These are phyloP conservation scores for Yamadazyma triangularis DNA, from an alignment of 1,139 yeast genomes.

Conservation along the genomic window DNA sequence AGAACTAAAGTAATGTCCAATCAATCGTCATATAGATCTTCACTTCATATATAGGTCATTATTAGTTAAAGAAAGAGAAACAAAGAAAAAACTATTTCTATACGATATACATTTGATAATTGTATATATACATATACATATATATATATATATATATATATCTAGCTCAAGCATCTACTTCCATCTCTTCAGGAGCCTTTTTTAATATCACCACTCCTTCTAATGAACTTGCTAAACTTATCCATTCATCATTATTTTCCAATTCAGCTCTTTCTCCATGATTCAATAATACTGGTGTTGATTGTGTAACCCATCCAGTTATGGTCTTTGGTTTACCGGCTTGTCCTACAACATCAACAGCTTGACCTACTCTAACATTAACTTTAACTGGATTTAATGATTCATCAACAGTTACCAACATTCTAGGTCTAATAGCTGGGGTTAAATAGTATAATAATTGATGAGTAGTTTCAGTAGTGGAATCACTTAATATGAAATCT, in stretches of 20 bases:
- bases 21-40: too few relatives aligned
- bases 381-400: constrained; percentile 84
- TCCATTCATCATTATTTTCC: constrained; percentile 85
- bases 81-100: too few relatives aligned
- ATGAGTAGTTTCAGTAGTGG: constrained; percentile 60
- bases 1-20: too few relatives aligned
- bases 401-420: constrained; percentile 90
- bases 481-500: constrained; percentile 51
- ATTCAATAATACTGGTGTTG: constrained; percentile 90
- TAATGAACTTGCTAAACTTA: constrained; percentile 72
- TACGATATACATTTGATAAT: too few relatives aligned
- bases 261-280: constrained; percentile 96
- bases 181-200: constrained; percentile 87
- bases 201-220: constrained; percentile 92
- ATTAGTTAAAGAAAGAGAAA: too few relatives aligned
- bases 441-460: constrained; percentile 78
- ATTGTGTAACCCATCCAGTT: constrained; percentile 99
- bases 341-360: constrained; percentile 97
- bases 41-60: too few relatives aligned
- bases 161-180: constrained; percentile 54
- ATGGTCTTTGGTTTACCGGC: constrained; percentile 99
- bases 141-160: too few relatives aligned
- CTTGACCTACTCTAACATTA: constrained; percentile 96
- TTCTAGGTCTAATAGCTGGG: constrained; percentile 89
- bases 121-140: too few relatives aligned